Percentiles rank a stretch among this genome's conserved stretches.
Evolutionary conservation across 495 filamentous ascomycete genomes (phyloP).

Genomic region (Xylona heveae): DNA sequence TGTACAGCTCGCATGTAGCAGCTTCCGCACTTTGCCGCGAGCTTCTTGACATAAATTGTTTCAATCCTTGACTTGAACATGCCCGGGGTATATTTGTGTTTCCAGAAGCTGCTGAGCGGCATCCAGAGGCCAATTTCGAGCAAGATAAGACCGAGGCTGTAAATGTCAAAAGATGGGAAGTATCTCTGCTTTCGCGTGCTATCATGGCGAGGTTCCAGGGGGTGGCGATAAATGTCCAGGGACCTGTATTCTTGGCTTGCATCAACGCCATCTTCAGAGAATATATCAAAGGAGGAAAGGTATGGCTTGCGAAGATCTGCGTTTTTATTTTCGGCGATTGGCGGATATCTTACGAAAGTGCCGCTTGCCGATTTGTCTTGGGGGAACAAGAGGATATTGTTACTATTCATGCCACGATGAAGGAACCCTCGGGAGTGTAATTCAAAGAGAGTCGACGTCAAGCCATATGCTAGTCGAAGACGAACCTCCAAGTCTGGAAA

Average conservation of each 20-base stretch:
- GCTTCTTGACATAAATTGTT: conserved; percentile 34
- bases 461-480: conserved; percentile 62
- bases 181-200: conserved; percentile 17
- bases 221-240: conserved; percentile 56
- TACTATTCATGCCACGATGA: conserved; percentile 63
- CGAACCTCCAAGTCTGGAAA: conserved; percentile 51
- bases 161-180: conserved; percentile 48
- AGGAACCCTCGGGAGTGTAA: conserved; percentile 54
- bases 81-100: conserved; percentile 38
- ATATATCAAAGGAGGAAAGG: conserved; percentile 62
- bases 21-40: conserved; percentile 20
- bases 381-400: conserved; percentile 62
- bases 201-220: conserved; percentile 42
- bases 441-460: conserved; percentile 53
- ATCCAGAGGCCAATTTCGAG: conserved; percentile 80
- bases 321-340: conserved; percentile 12
- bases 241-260: conserved; percentile 23
- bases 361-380: conserved; percentile 19
- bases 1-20: conserved; percentile 67
- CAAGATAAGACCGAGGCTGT: conserved; percentile 63
- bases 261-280: conserved; percentile 39
- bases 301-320: conserved; percentile 50
- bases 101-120: conserved; percentile 46
- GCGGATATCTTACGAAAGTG: conserved; percentile 10
- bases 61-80: conserved; percentile 42